Conservation (phyloP, 176 grass and related monocot species). For the Avena insularis region DNA sequence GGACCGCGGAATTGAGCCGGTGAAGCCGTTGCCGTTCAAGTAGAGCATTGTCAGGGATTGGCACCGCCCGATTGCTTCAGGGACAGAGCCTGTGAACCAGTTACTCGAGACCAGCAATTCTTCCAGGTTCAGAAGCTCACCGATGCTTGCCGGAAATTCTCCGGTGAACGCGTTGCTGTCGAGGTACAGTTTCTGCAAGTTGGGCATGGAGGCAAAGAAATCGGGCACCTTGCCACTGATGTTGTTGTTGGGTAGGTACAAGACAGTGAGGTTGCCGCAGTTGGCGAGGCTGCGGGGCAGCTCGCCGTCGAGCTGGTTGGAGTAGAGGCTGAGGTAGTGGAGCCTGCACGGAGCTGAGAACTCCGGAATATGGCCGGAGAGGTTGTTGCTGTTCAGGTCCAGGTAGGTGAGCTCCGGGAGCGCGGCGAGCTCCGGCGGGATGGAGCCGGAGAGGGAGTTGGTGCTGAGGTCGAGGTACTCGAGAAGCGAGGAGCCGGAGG, state of each 20-base stretch:
- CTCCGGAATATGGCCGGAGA: constrained; percentile 44
- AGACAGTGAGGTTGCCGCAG: constrained; percentile 47
- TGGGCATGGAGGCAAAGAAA: constrained; percentile 39
- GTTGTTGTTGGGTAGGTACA: constrained; percentile 38
- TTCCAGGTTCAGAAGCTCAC: constrained; percentile 30
- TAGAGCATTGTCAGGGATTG: constrained; percentile 38
- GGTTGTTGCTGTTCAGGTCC: constrained; percentile 49
- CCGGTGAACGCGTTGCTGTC: constrained; percentile 40
- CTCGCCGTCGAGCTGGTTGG: constrained; percentile 45
- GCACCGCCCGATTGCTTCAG: constrained; percentile 37
- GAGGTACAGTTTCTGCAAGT: constrained; percentile 44
- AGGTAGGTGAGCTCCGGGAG: constrained; percentile 55
- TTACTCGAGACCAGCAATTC: constrained; percentile 42
- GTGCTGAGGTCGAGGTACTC: constrained; percentile 41
- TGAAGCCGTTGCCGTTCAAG: constrained; percentile 45
- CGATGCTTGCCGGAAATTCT: constrained; percentile 40
- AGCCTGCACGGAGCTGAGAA: constrained; percentile 42
- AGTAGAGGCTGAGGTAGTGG: constrained; percentile 41
- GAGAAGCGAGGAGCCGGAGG: constrained; percentile 23
- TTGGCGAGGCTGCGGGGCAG: constrained; percentile 47
- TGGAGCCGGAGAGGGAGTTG: constrained; percentile 46
- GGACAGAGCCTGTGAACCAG: constrained; percentile 34
- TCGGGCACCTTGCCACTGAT: constrained; percentile 44
- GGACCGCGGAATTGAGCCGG: constrained; percentile 37
- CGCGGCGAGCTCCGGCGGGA: constrained; percentile 40